Evolutionary conservation across 352 stramenopile species (phyloP).

Genomic region (Phytophthora idaei): DNA sequence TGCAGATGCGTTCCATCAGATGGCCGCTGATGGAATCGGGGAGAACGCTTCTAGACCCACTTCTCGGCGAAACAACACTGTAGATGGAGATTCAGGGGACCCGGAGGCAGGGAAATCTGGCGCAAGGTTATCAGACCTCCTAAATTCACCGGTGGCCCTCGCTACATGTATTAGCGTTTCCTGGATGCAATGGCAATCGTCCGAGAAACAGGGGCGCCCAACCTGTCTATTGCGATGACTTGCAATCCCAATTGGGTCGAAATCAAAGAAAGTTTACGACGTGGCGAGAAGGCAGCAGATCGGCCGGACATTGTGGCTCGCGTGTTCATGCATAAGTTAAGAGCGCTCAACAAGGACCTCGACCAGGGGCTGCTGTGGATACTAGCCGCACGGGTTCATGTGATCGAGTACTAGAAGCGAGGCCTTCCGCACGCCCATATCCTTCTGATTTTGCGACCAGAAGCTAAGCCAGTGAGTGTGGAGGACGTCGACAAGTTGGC

Average conservation of each 20-base stretch:
- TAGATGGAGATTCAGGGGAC: neutral
- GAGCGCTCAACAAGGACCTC: neutral
- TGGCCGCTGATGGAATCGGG: neutral
- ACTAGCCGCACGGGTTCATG: neutral
- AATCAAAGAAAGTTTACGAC: neutral
- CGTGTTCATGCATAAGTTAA: neutral
- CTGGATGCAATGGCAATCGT: neutral
- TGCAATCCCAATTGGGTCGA: neutral
- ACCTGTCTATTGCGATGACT: neutral
- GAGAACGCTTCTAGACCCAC: neutral
- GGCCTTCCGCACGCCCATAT: neutral
- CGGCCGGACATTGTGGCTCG: neutral
- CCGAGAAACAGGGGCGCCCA: neutral
- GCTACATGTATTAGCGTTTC: neutral
- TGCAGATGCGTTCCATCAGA: neutral
- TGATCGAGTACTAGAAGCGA: neutral
- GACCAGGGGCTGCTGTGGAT: neutral
- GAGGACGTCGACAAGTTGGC: neutral
- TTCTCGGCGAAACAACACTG: neutral
- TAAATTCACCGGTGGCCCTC: neutral
- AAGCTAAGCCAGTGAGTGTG: neutral
- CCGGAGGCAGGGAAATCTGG: neutral
- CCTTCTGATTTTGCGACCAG: neutral
- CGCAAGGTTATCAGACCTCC: neutral
- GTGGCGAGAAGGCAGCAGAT: neutral